phyloP scores from a whole-genome alignment of 2,329 filamentous ascomycete species.

The Fusarium avenaceum region DNA sequence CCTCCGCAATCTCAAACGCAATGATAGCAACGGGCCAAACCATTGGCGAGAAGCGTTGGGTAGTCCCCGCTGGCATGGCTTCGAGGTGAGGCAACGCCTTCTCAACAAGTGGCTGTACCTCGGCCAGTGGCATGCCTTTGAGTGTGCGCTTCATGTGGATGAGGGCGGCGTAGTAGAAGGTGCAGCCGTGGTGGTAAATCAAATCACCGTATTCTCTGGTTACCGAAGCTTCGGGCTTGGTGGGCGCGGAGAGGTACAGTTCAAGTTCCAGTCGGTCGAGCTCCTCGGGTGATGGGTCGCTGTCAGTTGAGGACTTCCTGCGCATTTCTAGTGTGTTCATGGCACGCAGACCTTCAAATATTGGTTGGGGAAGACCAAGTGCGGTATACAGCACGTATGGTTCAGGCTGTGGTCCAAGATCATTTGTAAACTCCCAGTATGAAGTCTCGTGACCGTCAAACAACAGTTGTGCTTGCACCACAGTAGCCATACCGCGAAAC shows the following conservation, averaged over 20 bases:
- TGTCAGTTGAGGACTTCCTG: conserved; percentile 11
- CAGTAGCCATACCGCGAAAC: conserved; percentile 44
- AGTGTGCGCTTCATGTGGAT: conserved; percentile 47
- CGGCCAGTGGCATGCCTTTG: conserved; percentile 37
- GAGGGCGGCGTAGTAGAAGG: conserved; percentile 44
- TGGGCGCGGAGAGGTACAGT: conserved; percentile 39
- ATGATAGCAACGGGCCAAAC: conserved; percentile 46
- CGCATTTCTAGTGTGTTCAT: conserved; percentile 43
- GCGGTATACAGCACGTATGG: conserved; percentile 39
- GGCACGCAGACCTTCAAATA: conserved; percentile 39
- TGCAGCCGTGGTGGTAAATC: conserved; percentile 46
- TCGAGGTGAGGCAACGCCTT: conserved; percentile 44
- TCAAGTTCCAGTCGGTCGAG: conserved; percentile 44
- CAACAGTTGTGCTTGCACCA: conserved; percentile 42
- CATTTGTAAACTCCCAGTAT: conserved; percentile 41
- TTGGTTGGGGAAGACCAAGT: conserved; percentile 41
- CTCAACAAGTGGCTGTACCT: conserved; percentile 44
- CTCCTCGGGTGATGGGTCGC: conserved; percentile 16
- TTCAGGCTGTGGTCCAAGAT: conserved; percentile 41
- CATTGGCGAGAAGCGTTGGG: conserved; percentile 43
- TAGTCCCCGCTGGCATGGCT: conserved; percentile 29
- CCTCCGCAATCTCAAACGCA: conserved; percentile 39
- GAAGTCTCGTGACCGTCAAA: conserved; percentile 34
- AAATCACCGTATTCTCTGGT: conserved; percentile 41
- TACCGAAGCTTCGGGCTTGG: conserved; percentile 19